These are phyloP conservation scores for Fistulinella staudtii DNA, from an alignment of 1,284 basidiomycete genomes.

Conservation along the genomic window DNA sequence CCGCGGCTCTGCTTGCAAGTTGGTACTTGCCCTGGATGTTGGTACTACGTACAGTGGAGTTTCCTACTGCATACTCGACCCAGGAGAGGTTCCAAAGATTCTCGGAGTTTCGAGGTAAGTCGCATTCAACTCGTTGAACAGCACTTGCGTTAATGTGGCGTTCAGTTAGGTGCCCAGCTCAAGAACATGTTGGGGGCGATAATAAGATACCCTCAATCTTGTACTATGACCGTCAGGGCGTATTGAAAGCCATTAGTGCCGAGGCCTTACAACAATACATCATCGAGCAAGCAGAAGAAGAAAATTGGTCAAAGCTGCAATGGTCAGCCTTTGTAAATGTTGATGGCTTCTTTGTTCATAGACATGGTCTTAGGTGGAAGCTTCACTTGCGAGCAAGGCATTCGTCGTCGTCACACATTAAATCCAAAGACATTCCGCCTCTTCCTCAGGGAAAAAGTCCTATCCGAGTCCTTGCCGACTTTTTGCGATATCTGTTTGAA, in stretches of 20 bases:
- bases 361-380: slow-evolving; percentile 46
- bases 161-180: slow-evolving; percentile 38
- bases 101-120: slow-evolving; percentile 39
- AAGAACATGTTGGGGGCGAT: slow-evolving; percentile 38
- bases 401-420: slow-evolving; percentile 23
- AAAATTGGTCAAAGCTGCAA: slow-evolving; percentile 43
- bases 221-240: slow-evolving; percentile 46
- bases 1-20: slow-evolving; percentile 33
- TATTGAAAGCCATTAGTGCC: slow-evolving; percentile 44
- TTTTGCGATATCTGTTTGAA: slow-evolving; percentile 44
- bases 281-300: slow-evolving; percentile 41
- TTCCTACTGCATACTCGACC: slow-evolving; percentile 43
- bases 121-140: background rate
- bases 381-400: slow-evolving; percentile 45
- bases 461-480: slow-evolving; percentile 48
- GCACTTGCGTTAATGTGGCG: background rate
- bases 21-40: slow-evolving; percentile 48
- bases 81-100: slow-evolving; percentile 44
- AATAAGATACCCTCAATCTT: slow-evolving; percentile 55
- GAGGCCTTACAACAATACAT: slow-evolving; percentile 41
- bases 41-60: slow-evolving; percentile 51
- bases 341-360: background rate
- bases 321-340: slow-evolving; percentile 36
- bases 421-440: slow-evolving; percentile 35
- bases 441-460: slow-evolving; percentile 44